A percentile compares a stretch with the other conserved stretches of the same genome.
These are phyloP conservation scores for Trichoderma koningiopsis DNA, from an alignment of 2,329 filamentous ascomycete genomes.

Conservation along the genomic window DNA sequence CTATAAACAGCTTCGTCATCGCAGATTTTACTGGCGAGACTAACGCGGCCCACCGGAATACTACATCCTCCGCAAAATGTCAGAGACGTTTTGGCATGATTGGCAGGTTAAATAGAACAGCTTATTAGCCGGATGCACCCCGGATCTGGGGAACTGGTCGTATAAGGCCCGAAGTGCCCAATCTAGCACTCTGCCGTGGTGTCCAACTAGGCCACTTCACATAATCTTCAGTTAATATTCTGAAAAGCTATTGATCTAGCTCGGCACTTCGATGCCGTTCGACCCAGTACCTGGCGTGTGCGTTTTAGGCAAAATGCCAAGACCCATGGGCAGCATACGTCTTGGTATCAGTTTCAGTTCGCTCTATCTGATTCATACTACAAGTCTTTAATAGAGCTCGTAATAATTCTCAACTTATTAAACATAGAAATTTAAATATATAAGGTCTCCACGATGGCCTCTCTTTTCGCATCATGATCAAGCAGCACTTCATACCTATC, in stretches of 20 bases:
- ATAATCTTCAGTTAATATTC: not conserved
- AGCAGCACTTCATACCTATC: not conserved
- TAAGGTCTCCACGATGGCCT: not conserved
- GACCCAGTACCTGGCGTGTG: not conserved
- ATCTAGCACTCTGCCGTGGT: not conserved
- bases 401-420: not conserved
- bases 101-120: conserved; percentile 20
- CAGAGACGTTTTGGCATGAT: not conserved
- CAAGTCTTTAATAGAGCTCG: too few relatives aligned
- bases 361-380: not conserved
- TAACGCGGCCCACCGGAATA: not conserved
- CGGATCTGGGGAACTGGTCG: conserved; percentile 16
- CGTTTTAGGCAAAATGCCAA: conserved; percentile 21
- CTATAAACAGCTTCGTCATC: not conserved
- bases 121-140: conserved; percentile 20
- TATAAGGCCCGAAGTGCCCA: not conserved
- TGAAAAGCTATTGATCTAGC: not conserved
- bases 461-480: not conserved
- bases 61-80: conserved; percentile 13
- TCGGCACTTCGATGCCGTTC: conserved; percentile 17
- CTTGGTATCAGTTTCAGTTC: conserved; percentile 3
- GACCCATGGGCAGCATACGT: not conserved
- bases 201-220: not conserved
- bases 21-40: not conserved
- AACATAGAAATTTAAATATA: not conserved